Base-by-base conservation (phyloP, 306 rosid species). In the Senna tora region DNA sequence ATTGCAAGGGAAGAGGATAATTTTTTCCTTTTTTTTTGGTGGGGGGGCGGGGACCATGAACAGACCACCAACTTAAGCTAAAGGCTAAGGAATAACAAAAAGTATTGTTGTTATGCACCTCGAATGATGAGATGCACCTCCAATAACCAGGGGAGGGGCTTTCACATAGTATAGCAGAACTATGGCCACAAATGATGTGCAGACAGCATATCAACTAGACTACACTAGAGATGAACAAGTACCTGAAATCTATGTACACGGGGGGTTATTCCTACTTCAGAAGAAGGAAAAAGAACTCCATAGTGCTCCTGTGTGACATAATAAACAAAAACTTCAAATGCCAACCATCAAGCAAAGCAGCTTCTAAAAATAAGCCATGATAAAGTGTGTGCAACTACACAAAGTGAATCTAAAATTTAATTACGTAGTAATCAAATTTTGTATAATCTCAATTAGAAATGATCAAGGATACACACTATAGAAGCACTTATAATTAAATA, bases 211-310 rank as follows among this genome's bases (percentile, higher is more conserved):
- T 65, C 62, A 67, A 49, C 67, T 75, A 62, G 36, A 56, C 34
- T 11, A 14, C 10, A 41, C 55, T 43, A 32, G 54, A 77, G 41
- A 77, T 19, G 57, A 77, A 65, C 61, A 81, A 60, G 65, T 86
- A 94, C 98, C 96, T 91, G 92, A 83, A 83, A 87, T 83, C 97
- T 86, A 76, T 86, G 87, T 63, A 56, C 83, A 69, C 30, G 87
- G 84, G 97, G 76, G 77, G 82, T 80, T 70, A 79, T 71, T 73
- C 80, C 82, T 68, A 65, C 77, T 78, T 81, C 86, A 30, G 72
- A 77, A 69, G 66, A 79, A 73, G 84, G 86, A 72, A 60, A 83
- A 22, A 75, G 61, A 65, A 91, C 65, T 45, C 92, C 92, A 76
- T 83, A 91, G 59, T 75, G 85, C 52, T 80, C 96, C 98, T 91